phyloP scores from a whole-genome alignment of 2,329 filamentous ascomycete genomes.

The Fusarium udum region DNA sequence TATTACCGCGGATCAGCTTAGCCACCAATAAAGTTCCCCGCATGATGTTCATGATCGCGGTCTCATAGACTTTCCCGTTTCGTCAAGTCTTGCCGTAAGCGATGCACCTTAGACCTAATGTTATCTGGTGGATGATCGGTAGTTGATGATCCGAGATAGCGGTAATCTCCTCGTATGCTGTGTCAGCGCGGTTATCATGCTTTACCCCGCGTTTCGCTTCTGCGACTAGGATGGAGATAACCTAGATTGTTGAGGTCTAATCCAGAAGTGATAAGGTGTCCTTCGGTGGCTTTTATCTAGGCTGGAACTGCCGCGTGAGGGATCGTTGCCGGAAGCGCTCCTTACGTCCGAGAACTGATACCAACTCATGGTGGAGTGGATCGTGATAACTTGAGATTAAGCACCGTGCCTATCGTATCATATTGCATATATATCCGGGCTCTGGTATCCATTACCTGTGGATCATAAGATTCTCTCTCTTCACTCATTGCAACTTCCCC shows the following conservation, averaged over 20 bases:
- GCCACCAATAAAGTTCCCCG: neutral
- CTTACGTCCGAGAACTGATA: neutral
- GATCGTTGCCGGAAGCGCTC: neutral
- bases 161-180: neutral
- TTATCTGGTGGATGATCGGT: neutral
- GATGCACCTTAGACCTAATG: neutral
- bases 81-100: neutral
- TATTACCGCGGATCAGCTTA: neutral
- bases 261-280: neutral
- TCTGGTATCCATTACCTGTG: too few relatives aligned
- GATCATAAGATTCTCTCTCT: fast-evolving
- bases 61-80: neutral
- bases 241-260: neutral
- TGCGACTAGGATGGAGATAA: neutral
- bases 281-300: neutral
- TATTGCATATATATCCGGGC: neutral
- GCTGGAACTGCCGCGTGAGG: neutral
- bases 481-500: neutral
- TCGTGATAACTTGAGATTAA: neutral
- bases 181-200: neutral
- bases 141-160: neutral
- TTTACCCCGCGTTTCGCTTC: neutral
- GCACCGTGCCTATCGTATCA: neutral
- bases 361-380: neutral
- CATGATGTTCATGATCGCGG: neutral